Evolutionary conservation across 306 rosid genomes (phyloP).

Genomic region (Hylodesmum podocarpum): DNA sequence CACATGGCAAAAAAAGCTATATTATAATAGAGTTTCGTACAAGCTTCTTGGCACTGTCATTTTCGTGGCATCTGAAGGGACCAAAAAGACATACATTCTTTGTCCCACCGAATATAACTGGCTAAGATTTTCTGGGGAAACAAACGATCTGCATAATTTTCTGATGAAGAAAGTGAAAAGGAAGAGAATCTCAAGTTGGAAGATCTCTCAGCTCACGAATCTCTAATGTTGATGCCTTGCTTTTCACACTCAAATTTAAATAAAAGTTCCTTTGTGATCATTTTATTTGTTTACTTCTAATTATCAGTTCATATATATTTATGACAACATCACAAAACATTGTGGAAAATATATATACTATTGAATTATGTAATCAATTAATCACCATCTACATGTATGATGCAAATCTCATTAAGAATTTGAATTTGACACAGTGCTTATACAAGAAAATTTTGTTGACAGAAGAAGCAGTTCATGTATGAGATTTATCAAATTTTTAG

Average conservation of each 20-base stretch:
- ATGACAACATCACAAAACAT: not conserved
- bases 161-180: slow-evolving; percentile 31
- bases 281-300: not conserved
- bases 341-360: not conserved
- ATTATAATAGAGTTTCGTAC: not conserved
- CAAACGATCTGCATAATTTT: slow-evolving; percentile 26
- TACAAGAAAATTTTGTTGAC: no score
- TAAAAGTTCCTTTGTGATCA: not conserved
- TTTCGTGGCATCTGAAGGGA: slow-evolving; percentile 50
- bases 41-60: slow-evolving; percentile 36
- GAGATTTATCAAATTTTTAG: no score
- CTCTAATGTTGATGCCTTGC: slow-evolving; percentile 27
- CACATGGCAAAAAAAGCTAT: slow-evolving; percentile 7
- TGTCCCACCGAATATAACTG: slow-evolving; percentile 47
- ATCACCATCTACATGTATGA: not conserved
- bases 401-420: no score
- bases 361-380: not conserved
- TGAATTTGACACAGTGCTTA: no score
- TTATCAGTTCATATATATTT: not conserved
- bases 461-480: no score
- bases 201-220: slow-evolving; percentile 43
- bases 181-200: slow-evolving; percentile 43
- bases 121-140: slow-evolving; percentile 17
- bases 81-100: slow-evolving; percentile 45
- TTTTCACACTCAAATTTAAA: not conserved